These are phyloP conservation scores for Kwoniella shivajii DNA, from an alignment of 1,284 basidiomycete genomes.

Conservation along the genomic window DNA sequence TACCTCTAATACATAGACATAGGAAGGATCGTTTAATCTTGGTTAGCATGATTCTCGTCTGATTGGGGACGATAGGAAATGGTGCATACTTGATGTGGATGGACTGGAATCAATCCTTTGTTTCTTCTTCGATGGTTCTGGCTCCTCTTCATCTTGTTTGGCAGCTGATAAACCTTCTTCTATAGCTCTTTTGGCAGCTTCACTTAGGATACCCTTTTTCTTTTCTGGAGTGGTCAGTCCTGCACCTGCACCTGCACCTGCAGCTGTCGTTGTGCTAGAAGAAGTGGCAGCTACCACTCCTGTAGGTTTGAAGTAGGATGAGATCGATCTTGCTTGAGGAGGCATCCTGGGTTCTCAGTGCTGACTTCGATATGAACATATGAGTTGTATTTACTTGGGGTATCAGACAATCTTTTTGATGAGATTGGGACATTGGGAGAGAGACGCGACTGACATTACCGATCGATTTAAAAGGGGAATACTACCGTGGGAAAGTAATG, in stretches of 20 bases:
- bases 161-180: slow-evolving; percentile 16
- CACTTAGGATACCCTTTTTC: slow-evolving; percentile 17
- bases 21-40: not conserved
- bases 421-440: not conserved
- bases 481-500: slow-evolving; percentile 14
- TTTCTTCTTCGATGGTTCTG: slow-evolving; percentile 17
- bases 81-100: slow-evolving; percentile 6
- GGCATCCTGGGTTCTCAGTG: slow-evolving; percentile 26
- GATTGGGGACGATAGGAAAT: no score
- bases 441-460: slow-evolving; percentile 19
- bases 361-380: no score
- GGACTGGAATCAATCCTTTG: slow-evolving; percentile 13
- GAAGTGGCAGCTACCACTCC: not conserved
- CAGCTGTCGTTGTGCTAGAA: slow-evolving; percentile 2
- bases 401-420: not conserved
- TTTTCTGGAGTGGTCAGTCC: slow-evolving; percentile 8
- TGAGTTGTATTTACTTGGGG: not conserved
- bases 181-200: slow-evolving; percentile 33
- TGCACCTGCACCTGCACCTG: not conserved
- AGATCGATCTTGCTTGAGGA: slow-evolving; percentile 27
- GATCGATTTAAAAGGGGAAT: not conserved
- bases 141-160: not conserved
- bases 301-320: slow-evolving; percentile 33
- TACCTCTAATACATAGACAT: slow-evolving; percentile 12
- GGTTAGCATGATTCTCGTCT: not conserved